Evolutionary conservation across 345 rosid genomes (phyloP), one percentile per base, ranked within the genome.

Genomic region (Hibiscus syriacus): DNA sequence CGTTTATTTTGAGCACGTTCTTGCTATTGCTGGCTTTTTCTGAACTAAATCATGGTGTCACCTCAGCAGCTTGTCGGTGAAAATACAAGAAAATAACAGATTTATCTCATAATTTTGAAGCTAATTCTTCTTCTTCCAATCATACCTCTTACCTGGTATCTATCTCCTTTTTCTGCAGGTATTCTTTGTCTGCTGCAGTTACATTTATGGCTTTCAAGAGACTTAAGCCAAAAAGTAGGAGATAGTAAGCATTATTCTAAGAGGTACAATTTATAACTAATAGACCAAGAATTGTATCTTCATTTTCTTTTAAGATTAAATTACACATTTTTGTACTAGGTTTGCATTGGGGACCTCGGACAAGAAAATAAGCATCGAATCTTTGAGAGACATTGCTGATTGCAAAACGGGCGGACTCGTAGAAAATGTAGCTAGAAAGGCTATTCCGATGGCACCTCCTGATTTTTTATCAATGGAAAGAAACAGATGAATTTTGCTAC

Each of bases 121-220:
- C 17, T 20, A 20, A 36, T 20, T 66, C 46, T 52, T n/a, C 22
- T 43, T 20, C 19, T 3, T 38, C 55, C n/a, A 27, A 23, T 38
- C 29, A 11, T 13, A 36, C 26, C 30, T 57, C 48, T 39, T 58
- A 25, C 48, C 3, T 66, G 53, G 54, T 34, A 16, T 38, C 6
- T 14, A 1, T 53, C 63, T 50, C 49, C 17, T 23, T 75, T 64
- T 75, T 64, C 73, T 39, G 72, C 83, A 93, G 94, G 98, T 93
- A 90, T 79, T 84, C 98, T 52, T 79, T 93, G 3, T 90, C 96
- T 10, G 93, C 92, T 66, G 98, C 98, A 0, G 96, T 93, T 66
- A 88, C 94, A 54, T 93, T 80, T 76, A 90, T 93, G 98, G 96
- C 97, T 22, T 80, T 79, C 83, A 93, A 88, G 85, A 87, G 94